Evolutionary conservation across 2,329 filamentous ascomycete genomes (phyloP).

Genomic region (Aspergillus japonicus): DNA sequence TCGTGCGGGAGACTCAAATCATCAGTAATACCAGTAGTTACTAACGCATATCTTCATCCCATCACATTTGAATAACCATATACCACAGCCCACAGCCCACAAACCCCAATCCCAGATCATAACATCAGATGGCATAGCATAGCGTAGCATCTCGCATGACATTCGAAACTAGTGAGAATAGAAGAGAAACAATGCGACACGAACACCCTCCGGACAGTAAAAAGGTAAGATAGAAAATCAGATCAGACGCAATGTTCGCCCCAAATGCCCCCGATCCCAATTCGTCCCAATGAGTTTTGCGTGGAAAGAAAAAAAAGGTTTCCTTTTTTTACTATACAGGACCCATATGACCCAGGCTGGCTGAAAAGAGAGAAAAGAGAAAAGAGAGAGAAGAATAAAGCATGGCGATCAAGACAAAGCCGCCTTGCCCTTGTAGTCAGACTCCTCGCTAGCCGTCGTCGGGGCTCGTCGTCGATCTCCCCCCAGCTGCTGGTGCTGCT

Average conservation of each 20-base stretch:
- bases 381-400: conserved; percentile 12
- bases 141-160: conserved; percentile 4
- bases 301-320: conserved; percentile 5
- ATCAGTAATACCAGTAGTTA: conserved; percentile 5
- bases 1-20: background rate
- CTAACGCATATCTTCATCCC: background rate
- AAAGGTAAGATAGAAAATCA: conserved; percentile 15
- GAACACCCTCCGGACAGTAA: background rate
- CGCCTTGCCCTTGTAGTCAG: conserved; percentile 42
- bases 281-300: conserved; percentile 37
- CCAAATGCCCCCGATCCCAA: conserved; percentile 40
- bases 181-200: background rate
- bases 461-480: conserved; percentile 42
- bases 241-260: conserved; percentile 41
- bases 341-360: conserved; percentile 27
- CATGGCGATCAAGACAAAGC: conserved; percentile 27
- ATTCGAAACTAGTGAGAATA: background rate
- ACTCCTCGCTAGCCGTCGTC: conserved; percentile 43
- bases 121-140: background rate
- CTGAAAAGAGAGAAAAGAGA: background rate
- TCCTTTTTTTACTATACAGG: conserved; percentile 41
- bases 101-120: background rate
- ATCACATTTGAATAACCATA: background rate
- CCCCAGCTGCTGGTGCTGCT: conserved; percentile 30
- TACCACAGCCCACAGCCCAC: background rate